A percentile compares a stretch with the other conserved stretches of the same genome.
Conservation (phyloP, 2,329 filamentous ascomycete species). For the Arthroderma sp. region DNA sequence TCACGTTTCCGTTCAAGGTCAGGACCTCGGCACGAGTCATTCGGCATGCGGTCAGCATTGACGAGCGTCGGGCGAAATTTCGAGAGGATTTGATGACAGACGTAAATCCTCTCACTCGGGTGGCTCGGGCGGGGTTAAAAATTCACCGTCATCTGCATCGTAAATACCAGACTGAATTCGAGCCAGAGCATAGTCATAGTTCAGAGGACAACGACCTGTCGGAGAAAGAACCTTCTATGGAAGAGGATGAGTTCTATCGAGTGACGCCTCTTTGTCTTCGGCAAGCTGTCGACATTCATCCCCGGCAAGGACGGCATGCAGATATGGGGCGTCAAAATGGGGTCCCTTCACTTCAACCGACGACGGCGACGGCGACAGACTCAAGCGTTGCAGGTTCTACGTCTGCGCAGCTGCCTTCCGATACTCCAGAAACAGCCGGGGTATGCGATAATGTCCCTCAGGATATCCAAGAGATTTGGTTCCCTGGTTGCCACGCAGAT, state of each 20-base stretch:
- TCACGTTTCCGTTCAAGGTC: conserved; percentile 50
- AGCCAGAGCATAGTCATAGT: neutral
- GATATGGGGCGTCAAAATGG: neutral
- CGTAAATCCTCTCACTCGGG: conserved; percentile 12
- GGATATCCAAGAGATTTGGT: conserved; percentile 64
- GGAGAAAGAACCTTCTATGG: conserved; percentile 9
- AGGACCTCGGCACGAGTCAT: conserved; percentile 42
- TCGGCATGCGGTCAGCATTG: conserved; percentile 44
- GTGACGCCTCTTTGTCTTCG: conserved; percentile 16
- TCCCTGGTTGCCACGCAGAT: conserved; percentile 65
- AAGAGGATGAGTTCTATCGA: conserved; percentile 17
- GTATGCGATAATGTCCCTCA: conserved; percentile 34
- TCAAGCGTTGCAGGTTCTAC: neutral
- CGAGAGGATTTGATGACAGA: conserved; percentile 43
- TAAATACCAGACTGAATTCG: neutral
- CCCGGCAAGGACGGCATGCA: neutral
- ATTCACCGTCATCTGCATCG: conserved; percentile 13
- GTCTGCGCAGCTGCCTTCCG: conserved; percentile 9
- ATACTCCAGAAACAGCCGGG: conserved; percentile 20
- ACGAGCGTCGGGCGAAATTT: conserved; percentile 46
- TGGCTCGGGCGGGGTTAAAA: conserved; percentile 17
- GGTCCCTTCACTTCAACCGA: conserved; percentile 4
- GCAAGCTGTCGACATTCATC: neutral
- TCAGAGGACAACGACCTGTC: neutral
- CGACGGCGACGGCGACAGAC: neutral